These are phyloP conservation scores for Acephala macrosclerotiorum DNA, from an alignment of 2,329 filamentous ascomycete species.

Conservation along the genomic window DNA sequence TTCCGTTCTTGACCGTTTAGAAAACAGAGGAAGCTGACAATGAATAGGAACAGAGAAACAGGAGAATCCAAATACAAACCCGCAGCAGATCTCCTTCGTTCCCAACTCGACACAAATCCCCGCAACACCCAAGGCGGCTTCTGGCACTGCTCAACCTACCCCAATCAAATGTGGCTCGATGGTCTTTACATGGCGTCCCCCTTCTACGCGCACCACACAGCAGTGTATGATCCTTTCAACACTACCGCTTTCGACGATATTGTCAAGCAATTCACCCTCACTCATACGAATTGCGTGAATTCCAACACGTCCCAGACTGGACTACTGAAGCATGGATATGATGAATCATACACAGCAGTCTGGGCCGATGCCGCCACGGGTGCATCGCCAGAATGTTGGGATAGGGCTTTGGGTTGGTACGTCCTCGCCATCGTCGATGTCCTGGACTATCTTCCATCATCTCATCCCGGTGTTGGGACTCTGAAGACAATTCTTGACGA, in stretches of 20 bases:
- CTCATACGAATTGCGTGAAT: constrained; percentile 36
- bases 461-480: constrained; percentile 25
- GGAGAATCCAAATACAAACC: constrained; percentile 55
- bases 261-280: constrained; percentile 39
- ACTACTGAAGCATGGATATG: constrained; percentile 47
- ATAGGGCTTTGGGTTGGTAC: constrained; percentile 49
- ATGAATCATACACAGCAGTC: constrained; percentile 43
- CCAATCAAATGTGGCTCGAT: constrained; percentile 62
- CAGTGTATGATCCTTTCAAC: constrained; percentile 38
- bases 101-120: constrained; percentile 56
- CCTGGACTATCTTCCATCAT: constrained; percentile 41
- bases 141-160: constrained; percentile 51
- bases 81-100: constrained; percentile 54
- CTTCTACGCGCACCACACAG: constrained; percentile 39
- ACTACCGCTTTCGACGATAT: constrained; percentile 41
- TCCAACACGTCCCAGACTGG: constrained; percentile 32
- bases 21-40: background rate
- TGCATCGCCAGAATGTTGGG: constrained; percentile 48
- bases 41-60: constrained; percentile 37
- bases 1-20: background rate
- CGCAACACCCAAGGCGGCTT: constrained; percentile 59
- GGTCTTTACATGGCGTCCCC: constrained; percentile 57
- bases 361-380: constrained; percentile 48
- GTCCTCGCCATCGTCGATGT: constrained; percentile 48
- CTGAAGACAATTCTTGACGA: constrained; percentile 18